Conservation (phyloP, 805 yeast species). For the Candida ortonii region DNA sequence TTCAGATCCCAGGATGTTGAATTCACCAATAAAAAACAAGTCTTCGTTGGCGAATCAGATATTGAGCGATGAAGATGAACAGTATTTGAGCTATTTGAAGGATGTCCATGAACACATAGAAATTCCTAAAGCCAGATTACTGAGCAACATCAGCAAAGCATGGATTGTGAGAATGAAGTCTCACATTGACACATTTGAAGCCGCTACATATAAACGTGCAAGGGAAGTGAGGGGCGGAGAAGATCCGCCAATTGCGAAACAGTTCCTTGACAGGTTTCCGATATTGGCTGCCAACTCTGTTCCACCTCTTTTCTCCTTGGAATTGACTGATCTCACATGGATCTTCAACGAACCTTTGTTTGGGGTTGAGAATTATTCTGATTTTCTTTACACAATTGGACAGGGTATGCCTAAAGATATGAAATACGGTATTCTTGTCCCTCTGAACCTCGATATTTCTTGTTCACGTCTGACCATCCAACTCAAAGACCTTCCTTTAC, state of each 20-base stretch:
- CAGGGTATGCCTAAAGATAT: constrained; percentile 52
- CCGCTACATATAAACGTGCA: constrained; percentile 4
- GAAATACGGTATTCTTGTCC: constrained; percentile 53
- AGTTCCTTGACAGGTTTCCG: constrained; percentile 28
- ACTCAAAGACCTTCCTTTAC: constrained; percentile 56
- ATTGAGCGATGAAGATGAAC: constrained; percentile 20
- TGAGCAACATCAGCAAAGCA: constrained; percentile 30
- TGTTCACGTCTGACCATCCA: constrained; percentile 43
- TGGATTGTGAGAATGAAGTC: constrained; percentile 30
- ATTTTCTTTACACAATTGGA: constrained; percentile 40
- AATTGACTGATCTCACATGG: constrained; percentile 48
- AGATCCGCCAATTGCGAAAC: constrained; percentile 28
- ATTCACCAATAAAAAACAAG: background rate
- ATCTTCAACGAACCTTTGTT: constrained; percentile 49
- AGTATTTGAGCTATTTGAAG: constrained; percentile 20
- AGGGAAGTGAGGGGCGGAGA: constrained; percentile 13
- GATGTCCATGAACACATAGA: constrained; percentile 26
- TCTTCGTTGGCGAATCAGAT: constrained; percentile 24
- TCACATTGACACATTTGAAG: constrained; percentile 5
- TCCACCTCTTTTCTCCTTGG: constrained; percentile 54
- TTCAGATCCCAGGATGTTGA: background rate
- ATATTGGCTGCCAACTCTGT: constrained; percentile 30
- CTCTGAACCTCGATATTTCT: constrained; percentile 44
- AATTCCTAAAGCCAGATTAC: constrained; percentile 26
- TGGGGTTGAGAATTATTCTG: constrained; percentile 46